Evolutionary conservation across 306 rosid species (phyloP).

Genomic region (Rubus parviflorus): DNA sequence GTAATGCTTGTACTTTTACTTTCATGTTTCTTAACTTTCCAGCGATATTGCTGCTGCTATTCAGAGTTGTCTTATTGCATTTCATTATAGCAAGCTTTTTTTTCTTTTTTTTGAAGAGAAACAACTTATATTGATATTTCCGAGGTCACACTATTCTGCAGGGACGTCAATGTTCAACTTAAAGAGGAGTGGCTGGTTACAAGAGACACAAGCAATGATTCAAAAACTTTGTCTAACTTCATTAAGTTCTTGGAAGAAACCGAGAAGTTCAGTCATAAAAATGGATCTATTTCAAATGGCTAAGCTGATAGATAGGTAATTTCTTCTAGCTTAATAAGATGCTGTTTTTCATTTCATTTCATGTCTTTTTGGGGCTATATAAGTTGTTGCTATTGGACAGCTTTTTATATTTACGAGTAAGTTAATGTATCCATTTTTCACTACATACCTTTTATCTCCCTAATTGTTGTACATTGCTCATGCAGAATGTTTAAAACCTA

Average conservation of each 20-base stretch:
- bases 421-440: background rate
- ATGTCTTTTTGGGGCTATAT: background rate
- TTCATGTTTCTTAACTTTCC: background rate
- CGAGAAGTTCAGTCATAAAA: conserved; percentile 27
- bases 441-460: background rate
- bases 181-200: conserved; percentile 72
- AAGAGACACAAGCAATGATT: conserved; percentile 63
- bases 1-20: conserved; percentile 33
- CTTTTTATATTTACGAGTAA: background rate
- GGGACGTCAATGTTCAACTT: conserved; percentile 73
- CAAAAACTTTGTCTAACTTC: conserved; percentile 46
- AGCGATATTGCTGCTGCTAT: conserved; percentile 12
- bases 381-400: background rate
- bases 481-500: background rate
- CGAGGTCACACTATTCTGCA: conserved; percentile 35
- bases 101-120: background rate
- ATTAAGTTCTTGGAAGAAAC: conserved; percentile 54
- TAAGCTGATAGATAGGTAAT: conserved; percentile 36
- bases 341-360: background rate
- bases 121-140: conserved; percentile 4
- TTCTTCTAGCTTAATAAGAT: background rate
- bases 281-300: conserved; percentile 23
- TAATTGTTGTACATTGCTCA: background rate
- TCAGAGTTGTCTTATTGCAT: background rate
- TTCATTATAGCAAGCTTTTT: too few relatives aligned